These are phyloP conservation scores for Globisporangium rhizosaccharum DNA, from an alignment of 352 stramenopile species.

Conservation along the genomic window DNA sequence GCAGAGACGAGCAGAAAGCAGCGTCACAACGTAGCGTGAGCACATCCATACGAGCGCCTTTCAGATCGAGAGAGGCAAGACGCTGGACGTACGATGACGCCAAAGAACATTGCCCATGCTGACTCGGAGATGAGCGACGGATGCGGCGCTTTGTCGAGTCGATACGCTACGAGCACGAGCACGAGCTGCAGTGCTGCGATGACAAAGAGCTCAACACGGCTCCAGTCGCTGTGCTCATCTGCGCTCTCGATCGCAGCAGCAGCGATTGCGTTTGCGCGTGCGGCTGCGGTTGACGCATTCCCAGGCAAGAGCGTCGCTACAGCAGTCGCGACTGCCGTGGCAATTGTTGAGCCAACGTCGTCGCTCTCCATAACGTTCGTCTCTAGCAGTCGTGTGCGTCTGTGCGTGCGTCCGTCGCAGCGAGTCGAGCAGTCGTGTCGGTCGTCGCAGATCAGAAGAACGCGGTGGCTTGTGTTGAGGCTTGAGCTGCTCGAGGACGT, in stretches of 20 bases:
- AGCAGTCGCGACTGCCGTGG: conserved; percentile 13
- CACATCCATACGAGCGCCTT: background rate
- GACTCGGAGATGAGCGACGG: conserved; percentile 79
- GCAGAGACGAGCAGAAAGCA: background rate
- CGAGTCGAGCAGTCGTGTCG: no score
- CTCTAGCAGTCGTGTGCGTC: no score
- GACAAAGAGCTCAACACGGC: conserved; percentile 66
- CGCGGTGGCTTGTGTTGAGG: no score
- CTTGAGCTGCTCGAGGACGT: no score
- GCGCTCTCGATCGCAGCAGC: conserved; percentile 14
- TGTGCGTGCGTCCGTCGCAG: no score
- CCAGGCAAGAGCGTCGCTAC: conserved; percentile 9
- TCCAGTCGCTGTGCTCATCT: conserved; percentile 46
- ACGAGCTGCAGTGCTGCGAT: conserved; percentile 79
- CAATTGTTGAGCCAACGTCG: background rate
- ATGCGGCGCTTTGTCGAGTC: conserved; percentile 58
- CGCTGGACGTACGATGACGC: conserved; percentile 52
- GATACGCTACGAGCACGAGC: conserved; percentile 78
- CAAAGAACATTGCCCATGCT: conserved; percentile 78
- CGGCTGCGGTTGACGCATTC: conserved; percentile 13
- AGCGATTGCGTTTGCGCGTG: conserved; percentile 13
- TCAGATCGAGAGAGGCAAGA: background rate
- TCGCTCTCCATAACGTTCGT: background rate
- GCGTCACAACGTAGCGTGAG: background rate
- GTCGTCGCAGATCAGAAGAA: no score